A percentile compares a stretch with the other conserved stretches of the same genome.
phyloP scores from a whole-genome alignment of 1,139 yeast species.

The Taiozyma sp. region DNA sequence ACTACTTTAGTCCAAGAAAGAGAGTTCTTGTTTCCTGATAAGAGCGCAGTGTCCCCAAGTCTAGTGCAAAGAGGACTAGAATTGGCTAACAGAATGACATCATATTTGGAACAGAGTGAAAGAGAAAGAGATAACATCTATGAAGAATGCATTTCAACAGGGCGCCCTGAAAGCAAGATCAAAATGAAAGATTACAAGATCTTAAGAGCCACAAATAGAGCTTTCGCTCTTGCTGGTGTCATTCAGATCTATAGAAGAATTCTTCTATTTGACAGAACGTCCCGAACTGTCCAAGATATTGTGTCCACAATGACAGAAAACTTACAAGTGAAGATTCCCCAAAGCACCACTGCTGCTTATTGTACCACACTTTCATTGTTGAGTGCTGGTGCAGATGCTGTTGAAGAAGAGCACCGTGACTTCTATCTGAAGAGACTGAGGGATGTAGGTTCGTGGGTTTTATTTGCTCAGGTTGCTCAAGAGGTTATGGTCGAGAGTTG shows the following conservation, averaged over 20 bases:
- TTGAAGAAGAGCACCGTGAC: slow-evolving; percentile 29
- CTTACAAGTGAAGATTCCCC: slow-evolving; percentile 34
- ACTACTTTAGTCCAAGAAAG: slow-evolving; percentile 34
- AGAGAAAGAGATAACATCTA: slow-evolving; percentile 29
- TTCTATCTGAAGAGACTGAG: slow-evolving; percentile 38
- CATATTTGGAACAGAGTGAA: slow-evolving; percentile 22
- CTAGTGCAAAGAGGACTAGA: slow-evolving; percentile 42
- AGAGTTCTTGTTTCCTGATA: slow-evolving; percentile 4
- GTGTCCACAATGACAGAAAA: slow-evolving; percentile 37
- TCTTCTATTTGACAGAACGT: slow-evolving; percentile 39
- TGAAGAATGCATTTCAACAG: slow-evolving; percentile 9
- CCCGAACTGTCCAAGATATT: slow-evolving; percentile 35
- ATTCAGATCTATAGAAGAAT: slow-evolving; percentile 54
- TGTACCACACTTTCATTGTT: slow-evolving; percentile 52
- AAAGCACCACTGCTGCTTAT: slow-evolving; percentile 46
- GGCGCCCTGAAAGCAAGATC: slow-evolving; percentile 6
- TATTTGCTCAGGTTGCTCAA: slow-evolving; percentile 43
- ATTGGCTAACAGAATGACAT: slow-evolving; percentile 33
- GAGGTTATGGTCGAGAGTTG: slow-evolving; percentile 51
- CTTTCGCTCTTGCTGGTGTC: slow-evolving; percentile 51
- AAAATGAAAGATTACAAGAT: slow-evolving; percentile 28
- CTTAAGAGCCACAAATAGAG: slow-evolving; percentile 46
- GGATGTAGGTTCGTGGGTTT: slow-evolving; percentile 35
- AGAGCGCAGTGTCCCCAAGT: slow-evolving; percentile 24
- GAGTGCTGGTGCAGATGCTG: slow-evolving; percentile 55